Evolutionary conservation across 345 rosid species (phyloP), one percentile per base, ranked within the genome.

Genomic region (Eucalyptus pauciflora): DNA sequence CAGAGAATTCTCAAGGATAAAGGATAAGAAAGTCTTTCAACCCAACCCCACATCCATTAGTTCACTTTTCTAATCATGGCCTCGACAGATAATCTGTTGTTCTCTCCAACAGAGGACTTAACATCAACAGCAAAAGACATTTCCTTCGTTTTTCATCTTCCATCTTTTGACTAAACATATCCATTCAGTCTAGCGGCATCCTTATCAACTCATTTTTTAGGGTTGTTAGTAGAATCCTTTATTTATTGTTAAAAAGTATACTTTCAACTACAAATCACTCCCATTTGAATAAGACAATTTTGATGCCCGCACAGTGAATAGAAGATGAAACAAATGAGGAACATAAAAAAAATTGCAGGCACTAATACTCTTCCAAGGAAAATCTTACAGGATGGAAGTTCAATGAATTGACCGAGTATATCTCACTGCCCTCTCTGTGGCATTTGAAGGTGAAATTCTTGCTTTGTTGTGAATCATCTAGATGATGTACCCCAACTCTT

Each of bases 401-500:
- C 93, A 98, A 90, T 52, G 99, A 93, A 93, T 98, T 98, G 89
- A 98, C 99, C 4, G 99, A 96, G 91, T 96, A 98, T 86, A 98
- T 96, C 43, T 98, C 99, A 94, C 90, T 95, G 60, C 94, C 95
- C 85, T 98, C 99, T 88, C 99, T 94, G 92, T 98, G 99, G 94
- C 99, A 98, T 92, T 98, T 96, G 92, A 98, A 98, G 51, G 99
- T 98, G 91, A 98, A 98, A 93, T 98, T 97, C 89, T 96, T 98
- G 87, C 79, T 83, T 87, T 95, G 96, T 67, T 94, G 99, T 64
- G 96, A 90, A 71, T 98, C 99, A 91, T 98, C 99, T 89, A 98
- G 94, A 92, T 98, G 99, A 89, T 96, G 99, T 46, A 98, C 99
- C 31, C 99, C 99, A 86, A 97, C 99, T 91, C 99, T 94, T 52